Base-by-base conservation (phyloP, 2,329 filamentous ascomycete species). In the Fusarium torreyae region DNA sequence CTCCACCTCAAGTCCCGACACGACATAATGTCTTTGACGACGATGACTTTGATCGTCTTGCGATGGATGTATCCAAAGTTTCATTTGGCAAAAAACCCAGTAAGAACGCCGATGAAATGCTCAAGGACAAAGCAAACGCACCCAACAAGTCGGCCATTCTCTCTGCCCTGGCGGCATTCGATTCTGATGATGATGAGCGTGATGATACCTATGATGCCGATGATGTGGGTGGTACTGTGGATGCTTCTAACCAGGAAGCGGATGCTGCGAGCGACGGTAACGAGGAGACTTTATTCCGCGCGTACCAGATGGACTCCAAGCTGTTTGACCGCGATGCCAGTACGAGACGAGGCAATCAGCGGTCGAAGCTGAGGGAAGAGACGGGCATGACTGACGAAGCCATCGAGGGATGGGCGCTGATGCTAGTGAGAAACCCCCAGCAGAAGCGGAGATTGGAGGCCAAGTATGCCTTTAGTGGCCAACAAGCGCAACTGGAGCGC, bases 131-230 rank as follows among this genome's bases (percentile, higher is more conserved):
- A 51, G 85, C 87, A 20, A 82, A 82, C 2, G 89, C 90, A 5
- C 88, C 91, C 3, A 90, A 90, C 73, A 97, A 97, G 81, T 93
- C 94, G 1, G 91, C 94, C 13, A 97, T 98, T 72, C 82, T 97
- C 24, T 93, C 94, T 5, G 95, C 95, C 0, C 87, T 98, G 4
- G 93, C 94, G 17, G 87, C 91, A 1, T 98, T 98, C 71, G 94
- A 98, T 80, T 91, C 91, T 0, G 95, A 98, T 73, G 96, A 98
- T 71, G 96, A 99, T 77, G 96, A 99, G 81, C 89, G 94, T 36
- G 96, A 99, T 78, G 96, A 99, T 78, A 98, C 95, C 0, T 99
- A 99, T 77, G 96, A 99, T 74, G 89, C 91, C 3, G 93, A 90
- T 50, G 96, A 98, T 75, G 94, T 98, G 3, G 96, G 96, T 36